Base-by-base conservation (phyloP, 164 flowering plant genomes). In the Vitis riparia region DNA sequence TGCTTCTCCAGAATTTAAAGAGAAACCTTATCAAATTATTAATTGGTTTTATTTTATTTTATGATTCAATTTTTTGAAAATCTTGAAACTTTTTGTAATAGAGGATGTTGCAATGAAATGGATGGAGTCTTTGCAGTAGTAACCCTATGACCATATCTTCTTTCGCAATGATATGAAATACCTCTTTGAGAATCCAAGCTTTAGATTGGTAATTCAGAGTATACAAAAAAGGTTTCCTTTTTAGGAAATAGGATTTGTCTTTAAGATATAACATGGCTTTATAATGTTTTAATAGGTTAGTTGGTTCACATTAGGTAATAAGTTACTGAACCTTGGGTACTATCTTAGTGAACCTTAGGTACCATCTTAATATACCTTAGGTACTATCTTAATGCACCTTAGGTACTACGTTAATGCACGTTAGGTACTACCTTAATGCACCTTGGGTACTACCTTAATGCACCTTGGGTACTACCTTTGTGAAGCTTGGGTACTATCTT, bases 161-260 rank as follows among this genome's bases (percentile, higher is more conserved):
- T 61, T 76, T 71, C 69, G 63, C 78, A 73, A 73, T 76, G 77
- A 70, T 68, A 67, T 50, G 70, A 50, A 74, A 71, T 74, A 76
- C 71, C 62, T 56, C 70, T 66, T 76, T 80, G 73, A 75, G 73
- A 67, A 74, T 76, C 72, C 72, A 77, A 65, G 70, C 76, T 76
- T 82, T 79, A 67, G 73, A 71, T 77, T 76, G 78, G 80, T 77
- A 72, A 81, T 79, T 72, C 70, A 62, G 72, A 68, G 83, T 70
- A 77, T 81, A 75, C 57, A 59, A 62, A 77, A 82, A 79, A 74
- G 76, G 75, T 78, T 76, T 78, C 77, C 72, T 81, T 83, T 78
- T 81, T 67, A 79, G 77, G 83, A 71, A 84, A 84, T 75, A 73
- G 79, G 81, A 76, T 83, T 78, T 79, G 81, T 79, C 80, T 78